phyloP scores from a whole-genome alignment of 805 yeast genomes.

The Nakazawaea ernobii region DNA sequence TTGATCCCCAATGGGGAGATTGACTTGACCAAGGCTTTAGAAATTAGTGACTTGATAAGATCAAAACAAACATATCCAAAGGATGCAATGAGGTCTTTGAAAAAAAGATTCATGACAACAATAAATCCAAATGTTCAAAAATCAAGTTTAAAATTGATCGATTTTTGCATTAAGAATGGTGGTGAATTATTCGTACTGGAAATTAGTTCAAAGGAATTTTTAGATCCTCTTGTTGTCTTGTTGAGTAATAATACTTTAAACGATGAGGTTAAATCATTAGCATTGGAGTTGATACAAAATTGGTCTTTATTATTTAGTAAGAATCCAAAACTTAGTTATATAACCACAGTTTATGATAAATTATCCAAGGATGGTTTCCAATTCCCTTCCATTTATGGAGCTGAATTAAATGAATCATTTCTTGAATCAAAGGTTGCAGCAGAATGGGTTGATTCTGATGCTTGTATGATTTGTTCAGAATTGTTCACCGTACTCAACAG shows the following conservation, averaged over 20 bases:
- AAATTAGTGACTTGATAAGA: constrained; percentile 81
- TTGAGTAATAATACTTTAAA: constrained; percentile 28
- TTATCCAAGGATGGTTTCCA: constrained; percentile 57
- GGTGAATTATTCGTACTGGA: constrained; percentile 81
- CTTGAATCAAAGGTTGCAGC: constrained; percentile 93
- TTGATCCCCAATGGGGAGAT: constrained; percentile 89
- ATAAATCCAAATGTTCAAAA: constrained; percentile 77
- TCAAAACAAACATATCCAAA: constrained; percentile 73
- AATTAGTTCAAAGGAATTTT: constrained; percentile 76
- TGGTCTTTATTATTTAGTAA: constrained; percentile 74
- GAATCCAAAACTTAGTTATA: constrained; percentile 60
- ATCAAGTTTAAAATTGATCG: constrained; percentile 70
- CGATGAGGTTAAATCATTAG: constrained; percentile 50
- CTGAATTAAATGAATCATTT: constrained; percentile 40
- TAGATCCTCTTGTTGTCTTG: constrained; percentile 64
- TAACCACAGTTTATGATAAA: constrained; percentile 53
- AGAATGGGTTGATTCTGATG: constrained; percentile 94
- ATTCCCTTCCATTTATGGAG: constrained; percentile 53
- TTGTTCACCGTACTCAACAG: constrained; percentile 77
- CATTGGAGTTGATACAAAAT: constrained; percentile 62
- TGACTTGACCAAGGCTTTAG: constrained; percentile 66
- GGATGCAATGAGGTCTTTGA: constrained; percentile 80
- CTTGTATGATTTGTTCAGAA: constrained; percentile 89
- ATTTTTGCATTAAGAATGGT: constrained; percentile 87
- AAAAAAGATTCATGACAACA: constrained; percentile 59